A percentile compares a stretch with the other conserved stretches of the same genome.
Conservation (phyloP, 345 rosid genomes). For the Salix dunnii region DNA sequence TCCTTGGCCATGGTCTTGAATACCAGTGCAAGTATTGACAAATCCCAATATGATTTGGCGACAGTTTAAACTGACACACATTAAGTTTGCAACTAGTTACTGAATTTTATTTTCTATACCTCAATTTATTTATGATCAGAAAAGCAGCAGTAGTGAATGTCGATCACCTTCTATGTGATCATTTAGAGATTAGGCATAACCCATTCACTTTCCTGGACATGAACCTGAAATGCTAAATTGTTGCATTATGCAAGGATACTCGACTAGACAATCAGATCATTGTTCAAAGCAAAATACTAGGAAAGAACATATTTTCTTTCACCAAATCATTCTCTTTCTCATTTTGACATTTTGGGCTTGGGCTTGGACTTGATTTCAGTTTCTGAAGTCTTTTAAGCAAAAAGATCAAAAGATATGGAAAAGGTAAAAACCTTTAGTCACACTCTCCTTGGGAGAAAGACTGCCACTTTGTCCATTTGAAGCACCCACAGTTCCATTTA, state of each 20-base stretch:
- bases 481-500: conserved; percentile 27
- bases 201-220: too few relatives aligned
- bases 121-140: not conserved
- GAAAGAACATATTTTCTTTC: too few relatives aligned
- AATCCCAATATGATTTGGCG: not conserved
- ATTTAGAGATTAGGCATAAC: too few relatives aligned
- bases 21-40: not conserved
- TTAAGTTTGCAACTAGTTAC: not conserved
- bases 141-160: not conserved
- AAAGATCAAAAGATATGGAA: not conserved
- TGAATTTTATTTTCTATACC: not conserved
- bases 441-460: conserved; percentile 23
- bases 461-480: conserved; percentile 28
- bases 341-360: not conserved
- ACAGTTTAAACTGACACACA: not conserved
- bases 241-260: too few relatives aligned
- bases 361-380: not conserved
- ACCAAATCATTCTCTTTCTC: too few relatives aligned
- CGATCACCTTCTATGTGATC: too few relatives aligned
- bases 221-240: too few relatives aligned
- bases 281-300: too few relatives aligned
- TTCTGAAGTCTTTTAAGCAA: not conserved
- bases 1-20: too few relatives aligned
- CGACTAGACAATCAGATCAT: too few relatives aligned
- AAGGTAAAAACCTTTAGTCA: conserved; percentile 40